A percentile compares a stretch with the other conserved stretches of the same genome.
These are phyloP conservation scores for Daldinia concentrica DNA, from an alignment of 495 filamentous ascomycete genomes.

Conservation along the genomic window DNA sequence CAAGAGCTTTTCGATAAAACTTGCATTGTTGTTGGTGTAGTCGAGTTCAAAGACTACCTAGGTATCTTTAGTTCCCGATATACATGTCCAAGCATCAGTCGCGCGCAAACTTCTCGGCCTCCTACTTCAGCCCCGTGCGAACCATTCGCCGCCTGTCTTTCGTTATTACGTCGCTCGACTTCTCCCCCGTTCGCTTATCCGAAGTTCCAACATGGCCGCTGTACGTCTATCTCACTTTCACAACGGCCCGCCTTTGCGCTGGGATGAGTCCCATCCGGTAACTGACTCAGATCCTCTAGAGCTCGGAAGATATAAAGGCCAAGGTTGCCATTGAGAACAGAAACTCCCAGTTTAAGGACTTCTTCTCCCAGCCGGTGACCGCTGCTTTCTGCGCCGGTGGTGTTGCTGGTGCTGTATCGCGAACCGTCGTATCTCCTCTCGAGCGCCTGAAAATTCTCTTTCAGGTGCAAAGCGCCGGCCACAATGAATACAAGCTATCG, in stretches of 20 bases:
- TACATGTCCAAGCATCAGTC: slow-evolving; percentile 29
- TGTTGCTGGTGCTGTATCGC: slow-evolving; percentile 93
- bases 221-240: slow-evolving; percentile 28
- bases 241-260: background rate
- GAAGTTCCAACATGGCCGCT: slow-evolving; percentile 34
- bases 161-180: slow-evolving; percentile 18
- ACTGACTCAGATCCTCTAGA: slow-evolving; percentile 40
- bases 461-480: slow-evolving; percentile 91
- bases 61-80: slow-evolving; percentile 24
- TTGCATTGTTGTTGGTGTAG: slow-evolving; percentile 31
- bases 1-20: slow-evolving; percentile 40
- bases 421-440: slow-evolving; percentile 94
- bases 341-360: slow-evolving; percentile 52
- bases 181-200: slow-evolving; percentile 13
- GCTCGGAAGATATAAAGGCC: slow-evolving; percentile 41
- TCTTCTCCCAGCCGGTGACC: slow-evolving; percentile 77
- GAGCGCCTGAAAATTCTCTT: slow-evolving; percentile 97
- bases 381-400: slow-evolving; percentile 97
- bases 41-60: slow-evolving; percentile 15
- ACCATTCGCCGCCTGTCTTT: slow-evolving; percentile 8
- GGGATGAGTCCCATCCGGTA: slow-evolving; percentile 8
- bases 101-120: slow-evolving; percentile 26
- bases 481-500: slow-evolving; percentile 89
- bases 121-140: slow-evolving; percentile 28
- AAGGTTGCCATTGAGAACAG: slow-evolving; percentile 36